These are phyloP conservation scores for Sphaerostilbella broomeana DNA, from an alignment of 2,329 filamentous ascomycete species.

Conservation along the genomic window DNA sequence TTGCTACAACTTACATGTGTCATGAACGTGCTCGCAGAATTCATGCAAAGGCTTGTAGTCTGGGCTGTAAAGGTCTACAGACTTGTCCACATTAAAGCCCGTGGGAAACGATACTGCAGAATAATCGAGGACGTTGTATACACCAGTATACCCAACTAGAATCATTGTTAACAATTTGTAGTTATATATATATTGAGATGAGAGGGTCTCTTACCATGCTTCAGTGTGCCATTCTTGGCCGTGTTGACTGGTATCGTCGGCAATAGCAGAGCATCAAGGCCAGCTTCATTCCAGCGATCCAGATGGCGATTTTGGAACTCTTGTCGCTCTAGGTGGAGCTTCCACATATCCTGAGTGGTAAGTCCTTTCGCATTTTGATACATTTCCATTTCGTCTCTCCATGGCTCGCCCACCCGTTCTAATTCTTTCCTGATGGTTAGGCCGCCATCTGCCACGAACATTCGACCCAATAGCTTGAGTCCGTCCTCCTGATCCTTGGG, in stretches of 20 bases:
- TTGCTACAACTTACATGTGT: conserved; percentile 34
- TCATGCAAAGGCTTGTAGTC: conserved; percentile 30
- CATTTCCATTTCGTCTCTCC: conserved; percentile 31
- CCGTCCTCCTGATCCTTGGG: conserved; percentile 36
- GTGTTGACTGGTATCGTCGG: conserved; percentile 44
- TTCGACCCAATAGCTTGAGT: conserved; percentile 31
- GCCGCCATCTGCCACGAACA: conserved; percentile 45
- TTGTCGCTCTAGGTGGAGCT: conserved; percentile 38
- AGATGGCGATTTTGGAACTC: conserved; percentile 41
- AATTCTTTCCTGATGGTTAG: conserved; percentile 33
- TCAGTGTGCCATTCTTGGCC: conserved; percentile 37
- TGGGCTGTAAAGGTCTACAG: conserved; percentile 28
- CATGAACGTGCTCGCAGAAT: conserved; percentile 31
- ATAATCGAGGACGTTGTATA: conserved; percentile 45
- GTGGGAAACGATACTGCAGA: conserved; percentile 42
- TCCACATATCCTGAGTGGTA: conserved; percentile 40
- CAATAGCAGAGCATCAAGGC: conserved; percentile 56
- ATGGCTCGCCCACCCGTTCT: conserved; percentile 37
- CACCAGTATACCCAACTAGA: conserved; percentile 43
- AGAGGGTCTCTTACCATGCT: conserved; percentile 30
- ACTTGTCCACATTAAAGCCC: conserved; percentile 33
- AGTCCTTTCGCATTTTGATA: conserved; percentile 32
- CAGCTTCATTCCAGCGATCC: conserved; percentile 38
- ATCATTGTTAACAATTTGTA: conserved; percentile 1
- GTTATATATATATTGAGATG: not conserved